Conservation (phyloP, 371 early-diverging fungal genomes). For the Apophysomyces variabilis region DNA sequence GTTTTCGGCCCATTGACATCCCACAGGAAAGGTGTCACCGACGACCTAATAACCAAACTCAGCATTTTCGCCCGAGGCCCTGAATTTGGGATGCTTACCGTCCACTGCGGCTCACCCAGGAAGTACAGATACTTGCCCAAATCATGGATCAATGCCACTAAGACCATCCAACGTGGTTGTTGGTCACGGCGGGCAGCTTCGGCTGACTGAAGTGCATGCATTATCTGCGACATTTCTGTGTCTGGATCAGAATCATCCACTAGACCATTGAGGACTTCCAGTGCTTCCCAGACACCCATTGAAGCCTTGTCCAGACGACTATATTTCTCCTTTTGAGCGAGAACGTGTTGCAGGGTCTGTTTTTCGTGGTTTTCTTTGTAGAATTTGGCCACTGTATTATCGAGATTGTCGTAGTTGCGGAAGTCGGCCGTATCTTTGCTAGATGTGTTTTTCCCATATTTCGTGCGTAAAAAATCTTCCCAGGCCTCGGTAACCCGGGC, state of each 20-base stretch:
- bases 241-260: slow-evolving; percentile 61
- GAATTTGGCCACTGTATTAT: slow-evolving; percentile 33
- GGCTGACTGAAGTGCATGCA: slow-evolving; percentile 62
- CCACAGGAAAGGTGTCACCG: slow-evolving; percentile 31
- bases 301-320: slow-evolving; percentile 28
- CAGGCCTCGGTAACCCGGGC: slow-evolving; percentile 34
- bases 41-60: slow-evolving; percentile 10
- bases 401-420: slow-evolving; percentile 40
- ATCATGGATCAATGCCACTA: slow-evolving; percentile 62
- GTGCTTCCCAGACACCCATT: slow-evolving; percentile 59
- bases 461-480: slow-evolving; percentile 37
- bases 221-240: slow-evolving; percentile 50
- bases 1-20: slow-evolving; percentile 26
- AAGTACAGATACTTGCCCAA: slow-evolving; percentile 59
- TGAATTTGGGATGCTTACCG: slow-evolving; percentile 27
- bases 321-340: slow-evolving; percentile 39
- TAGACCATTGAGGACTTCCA: slow-evolving; percentile 53
- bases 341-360: slow-evolving; percentile 45
- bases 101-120: slow-evolving; percentile 59
- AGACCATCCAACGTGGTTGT: slow-evolving; percentile 59
- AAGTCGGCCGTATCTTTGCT: slow-evolving; percentile 16
- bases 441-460: slow-evolving; percentile 32
- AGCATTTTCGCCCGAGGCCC: not conserved
- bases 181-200: slow-evolving; percentile 57
- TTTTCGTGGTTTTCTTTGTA: slow-evolving; percentile 49